Evolutionary conservation across 805 yeast genomes (phyloP).

Genomic region (Ogataea zsoltii): DNA sequence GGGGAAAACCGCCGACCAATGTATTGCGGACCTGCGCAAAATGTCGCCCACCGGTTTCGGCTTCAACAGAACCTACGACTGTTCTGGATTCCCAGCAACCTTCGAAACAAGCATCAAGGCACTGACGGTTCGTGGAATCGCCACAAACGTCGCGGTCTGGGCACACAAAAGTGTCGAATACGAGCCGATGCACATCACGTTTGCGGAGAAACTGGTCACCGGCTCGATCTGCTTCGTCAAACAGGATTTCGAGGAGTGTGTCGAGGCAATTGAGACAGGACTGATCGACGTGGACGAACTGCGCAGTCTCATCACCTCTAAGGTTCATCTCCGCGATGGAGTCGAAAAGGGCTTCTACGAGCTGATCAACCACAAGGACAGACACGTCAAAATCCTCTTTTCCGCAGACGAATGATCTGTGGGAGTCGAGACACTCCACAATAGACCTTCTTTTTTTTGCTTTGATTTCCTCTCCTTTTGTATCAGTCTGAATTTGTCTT

Average conservation of each 20-base stretch:
- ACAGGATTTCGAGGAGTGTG: conserved; percentile 44
- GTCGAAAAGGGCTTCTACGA: conserved; percentile 45
- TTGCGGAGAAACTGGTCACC: conserved; percentile 42
- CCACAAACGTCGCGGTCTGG: conserved; percentile 52
- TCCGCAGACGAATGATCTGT: conserved; percentile 38
- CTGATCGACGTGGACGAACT: conserved; percentile 38
- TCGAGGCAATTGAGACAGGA: conserved; percentile 41
- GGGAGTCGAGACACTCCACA: too few species aligned
- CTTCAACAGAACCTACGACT: conserved; percentile 52
- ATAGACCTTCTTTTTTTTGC: neutral
- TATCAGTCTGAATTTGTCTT: too few species aligned
- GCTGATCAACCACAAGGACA: conserved; percentile 46
- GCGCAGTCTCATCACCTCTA: conserved; percentile 40
- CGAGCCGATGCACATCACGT: conserved; percentile 47
- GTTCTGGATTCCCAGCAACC: conserved; percentile 53
- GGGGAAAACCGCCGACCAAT: conserved; percentile 21
- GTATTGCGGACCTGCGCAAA: conserved; percentile 34
- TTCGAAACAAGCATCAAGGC: conserved; percentile 43
- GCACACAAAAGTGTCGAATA: conserved; percentile 45
- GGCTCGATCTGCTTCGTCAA: conserved; percentile 49
- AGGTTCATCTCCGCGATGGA: conserved; percentile 40
- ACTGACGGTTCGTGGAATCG: conserved; percentile 43
- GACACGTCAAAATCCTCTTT: conserved; percentile 46
- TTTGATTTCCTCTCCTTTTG: neutral
- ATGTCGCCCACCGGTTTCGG: conserved; percentile 44